Evolutionary conservation across 495 filamentous ascomycete species (phyloP).

Genomic region (Neurospora sp.): DNA sequence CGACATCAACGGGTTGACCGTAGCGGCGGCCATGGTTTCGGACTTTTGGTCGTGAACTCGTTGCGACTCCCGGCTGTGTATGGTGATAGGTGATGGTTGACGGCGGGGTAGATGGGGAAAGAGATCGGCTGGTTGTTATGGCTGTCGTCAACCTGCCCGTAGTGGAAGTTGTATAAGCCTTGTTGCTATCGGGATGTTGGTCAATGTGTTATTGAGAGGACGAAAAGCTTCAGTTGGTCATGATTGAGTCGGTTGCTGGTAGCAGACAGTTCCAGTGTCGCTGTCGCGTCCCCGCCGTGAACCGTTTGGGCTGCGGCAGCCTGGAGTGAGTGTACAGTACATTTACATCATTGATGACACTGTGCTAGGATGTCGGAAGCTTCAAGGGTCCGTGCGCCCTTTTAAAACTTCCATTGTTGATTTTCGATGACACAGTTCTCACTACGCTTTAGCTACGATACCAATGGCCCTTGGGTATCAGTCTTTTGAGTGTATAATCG

Average conservation of each 20-base stretch:
- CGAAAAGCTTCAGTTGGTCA: too few relatives aligned
- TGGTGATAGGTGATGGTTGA: neutral
- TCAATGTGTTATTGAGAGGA: neutral
- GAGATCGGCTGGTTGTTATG: neutral
- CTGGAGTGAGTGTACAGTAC: neutral
- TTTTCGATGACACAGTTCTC: neutral
- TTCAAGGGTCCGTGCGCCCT: neutral
- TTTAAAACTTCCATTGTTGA: neutral
- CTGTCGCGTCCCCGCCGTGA: neutral
- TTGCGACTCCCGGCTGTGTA: neutral
- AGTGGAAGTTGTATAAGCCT: neutral
- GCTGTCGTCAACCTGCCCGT: neutral
- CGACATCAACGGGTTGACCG: constrained; percentile 29
- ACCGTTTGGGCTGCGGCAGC: neutral
- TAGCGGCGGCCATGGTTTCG: constrained; percentile 8
- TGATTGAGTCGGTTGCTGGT: neutral
- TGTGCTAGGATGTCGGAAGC: neutral
- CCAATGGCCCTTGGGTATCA: too few relatives aligned
- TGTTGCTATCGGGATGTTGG: neutral
- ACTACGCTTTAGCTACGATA: too few relatives aligned
- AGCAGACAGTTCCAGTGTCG: neutral
- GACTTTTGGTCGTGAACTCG: neutral
- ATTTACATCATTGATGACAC: neutral
- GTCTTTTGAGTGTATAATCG: too few relatives aligned
- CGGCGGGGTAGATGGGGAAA: neutral